Conservation (phyloP, 495 filamentous ascomycete genomes). For the Hypoxylon cercidicola region DNA sequence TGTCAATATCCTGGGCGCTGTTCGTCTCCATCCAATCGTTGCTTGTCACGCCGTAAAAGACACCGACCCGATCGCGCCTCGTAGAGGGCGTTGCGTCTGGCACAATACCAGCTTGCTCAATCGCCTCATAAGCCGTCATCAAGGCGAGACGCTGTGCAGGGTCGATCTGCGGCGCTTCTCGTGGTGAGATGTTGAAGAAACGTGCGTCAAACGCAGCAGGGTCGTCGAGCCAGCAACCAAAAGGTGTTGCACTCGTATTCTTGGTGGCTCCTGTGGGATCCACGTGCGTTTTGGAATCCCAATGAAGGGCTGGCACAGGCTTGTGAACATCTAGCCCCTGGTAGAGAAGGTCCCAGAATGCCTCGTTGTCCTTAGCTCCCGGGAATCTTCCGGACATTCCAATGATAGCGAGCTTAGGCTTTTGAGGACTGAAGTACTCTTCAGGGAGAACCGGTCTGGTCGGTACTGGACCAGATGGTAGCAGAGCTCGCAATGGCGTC, state of each 20-base stretch:
- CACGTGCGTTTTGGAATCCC: constrained; percentile 74
- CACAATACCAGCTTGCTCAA: constrained; percentile 83
- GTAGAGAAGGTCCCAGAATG: constrained; percentile 71
- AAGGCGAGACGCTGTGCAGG: constrained; percentile 80
- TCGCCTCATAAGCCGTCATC: constrained; percentile 80
- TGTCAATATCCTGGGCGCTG: constrained; percentile 78
- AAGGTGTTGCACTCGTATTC: constrained; percentile 75
- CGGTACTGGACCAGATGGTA: neutral
- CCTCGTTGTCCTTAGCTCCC: constrained; percentile 61
- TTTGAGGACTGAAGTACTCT: neutral
- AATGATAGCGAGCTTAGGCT: constrained; percentile 65
- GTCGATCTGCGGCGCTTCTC: constrained; percentile 81
- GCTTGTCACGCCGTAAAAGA: constrained; percentile 59
- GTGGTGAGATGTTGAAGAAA: constrained; percentile 90
- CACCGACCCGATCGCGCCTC: constrained; percentile 67
- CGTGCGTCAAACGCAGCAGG: constrained; percentile 54
- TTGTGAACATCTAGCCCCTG: constrained; percentile 63
- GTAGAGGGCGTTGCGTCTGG: constrained; percentile 70
- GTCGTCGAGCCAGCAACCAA: constrained; percentile 58
- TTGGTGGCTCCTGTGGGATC: constrained; percentile 69
- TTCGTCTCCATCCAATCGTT: constrained; percentile 83
- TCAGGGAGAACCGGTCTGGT: neutral
- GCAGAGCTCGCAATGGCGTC: constrained; percentile 1
- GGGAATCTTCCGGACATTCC: constrained; percentile 74
- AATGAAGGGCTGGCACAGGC: constrained; percentile 71